Evolutionary conservation across 345 rosid genomes (phyloP), one percentile per base, ranked within the genome.

Genomic region (Isatis tinctoria): DNA sequence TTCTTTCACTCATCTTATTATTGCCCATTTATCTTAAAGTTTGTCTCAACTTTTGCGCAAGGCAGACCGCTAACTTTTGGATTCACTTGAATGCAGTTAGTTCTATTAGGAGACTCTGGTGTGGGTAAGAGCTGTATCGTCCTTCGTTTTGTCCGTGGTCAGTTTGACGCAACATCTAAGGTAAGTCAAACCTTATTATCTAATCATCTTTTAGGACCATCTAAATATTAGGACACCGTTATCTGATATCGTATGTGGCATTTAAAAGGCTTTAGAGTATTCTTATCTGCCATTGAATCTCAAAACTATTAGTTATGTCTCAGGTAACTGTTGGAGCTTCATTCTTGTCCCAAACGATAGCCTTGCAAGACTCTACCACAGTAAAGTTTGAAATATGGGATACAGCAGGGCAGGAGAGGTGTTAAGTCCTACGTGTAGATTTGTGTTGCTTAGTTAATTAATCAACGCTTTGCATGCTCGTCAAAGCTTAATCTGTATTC

Each of bases 301-400:
- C 39, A 58, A 20, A 26, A 63, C 10, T 71, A 26, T 57, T 70
- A 43, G 35, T 60, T 69, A 52, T 61, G 54, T 69, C 39, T 70
- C 95, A 94, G 98, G 98, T 94, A 22, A 94, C 98, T 79, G 88
- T 94, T 52, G 98, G 97, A 85, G 98, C 98, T 45, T 94, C 98
- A 0, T 94, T 94, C 83, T 80, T 94, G 83, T 94, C 97, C 27
- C 98, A 94, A 80, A 94, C 98, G 18, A 87, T 94, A 81, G 92
- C 98, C 36, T 83, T 94, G 85, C 97, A 90, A 83, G 98, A 94
- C 81, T 91, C 96, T 67, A 94, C 98, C 27, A 91, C 96, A 1
- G 93, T 94, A 45, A 94, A 94, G 85, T 91, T 94, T 85, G 98
- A 94, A 82, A 94, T 94, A 78, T 94, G 98, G 98, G 98, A 94